phyloP scores from a whole-genome alignment of 2,329 filamentous ascomycete genomes.

The Lecanicillium sp. region DNA sequence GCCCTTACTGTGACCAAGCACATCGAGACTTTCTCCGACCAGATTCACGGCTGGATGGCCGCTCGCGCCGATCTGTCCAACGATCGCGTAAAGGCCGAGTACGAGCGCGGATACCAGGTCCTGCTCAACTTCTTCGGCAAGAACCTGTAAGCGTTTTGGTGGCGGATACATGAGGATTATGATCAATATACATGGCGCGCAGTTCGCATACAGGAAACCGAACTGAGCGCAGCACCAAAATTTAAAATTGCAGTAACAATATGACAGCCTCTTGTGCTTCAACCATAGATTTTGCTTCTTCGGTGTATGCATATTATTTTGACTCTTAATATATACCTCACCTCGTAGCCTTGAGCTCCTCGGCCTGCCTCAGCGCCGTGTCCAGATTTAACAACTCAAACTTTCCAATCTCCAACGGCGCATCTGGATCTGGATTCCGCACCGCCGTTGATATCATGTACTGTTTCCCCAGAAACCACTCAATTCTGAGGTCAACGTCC shows the following conservation, averaged over 20 bases:
- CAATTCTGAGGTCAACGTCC: conserved; percentile 29
- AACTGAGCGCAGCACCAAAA: too few species aligned
- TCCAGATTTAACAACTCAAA: conserved; percentile 40
- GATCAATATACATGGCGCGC: too few species aligned
- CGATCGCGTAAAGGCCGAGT: conserved; percentile 53
- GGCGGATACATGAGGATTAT: too few species aligned
- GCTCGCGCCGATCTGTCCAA: conserved; percentile 55
- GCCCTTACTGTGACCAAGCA: conserved; percentile 49
- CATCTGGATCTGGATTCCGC: conserved; percentile 35
- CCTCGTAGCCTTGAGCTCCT: conserved; percentile 21
- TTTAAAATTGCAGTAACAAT: too few species aligned
- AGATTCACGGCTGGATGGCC: conserved; percentile 71
- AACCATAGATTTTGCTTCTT: too few species aligned
- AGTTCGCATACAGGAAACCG: too few species aligned
- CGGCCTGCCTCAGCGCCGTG: conserved; percentile 39
- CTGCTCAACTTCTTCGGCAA: conserved; percentile 53
- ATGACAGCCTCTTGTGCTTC: too few species aligned
- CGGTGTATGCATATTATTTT: too few species aligned
- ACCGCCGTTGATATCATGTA: conserved; percentile 52
- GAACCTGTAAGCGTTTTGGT: conserved; percentile 37
- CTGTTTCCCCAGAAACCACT: conserved; percentile 39
- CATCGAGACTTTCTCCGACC: conserved; percentile 60
- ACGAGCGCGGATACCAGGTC: conserved; percentile 54
- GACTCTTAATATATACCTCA: too few species aligned
- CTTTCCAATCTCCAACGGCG: conserved; percentile 34